These are phyloP conservation scores for Diaporthe ampelina DNA, from an alignment of 2,329 filamentous ascomycete species.

Conservation along the genomic window DNA sequence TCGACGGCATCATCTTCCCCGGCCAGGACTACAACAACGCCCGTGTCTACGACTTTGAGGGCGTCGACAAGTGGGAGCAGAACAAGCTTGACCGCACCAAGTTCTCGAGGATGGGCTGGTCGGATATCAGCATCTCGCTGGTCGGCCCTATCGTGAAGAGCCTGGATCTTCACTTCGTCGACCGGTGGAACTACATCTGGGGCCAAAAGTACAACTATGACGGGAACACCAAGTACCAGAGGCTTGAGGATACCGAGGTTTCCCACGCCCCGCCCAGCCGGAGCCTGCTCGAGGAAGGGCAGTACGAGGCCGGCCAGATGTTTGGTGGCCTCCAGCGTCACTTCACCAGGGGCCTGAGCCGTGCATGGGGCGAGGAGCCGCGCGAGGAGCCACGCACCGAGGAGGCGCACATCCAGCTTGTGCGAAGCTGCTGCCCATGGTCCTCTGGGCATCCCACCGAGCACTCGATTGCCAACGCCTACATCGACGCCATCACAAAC, in stretches of 20 bases:
- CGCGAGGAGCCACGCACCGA: slow-evolving; percentile 40
- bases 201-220: slow-evolving; percentile 79
- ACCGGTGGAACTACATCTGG: slow-evolving; percentile 94
- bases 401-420: slow-evolving; percentile 61
- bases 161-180: slow-evolving; percentile 82
- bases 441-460: slow-evolving; percentile 66
- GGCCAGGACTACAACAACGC: slow-evolving; percentile 97
- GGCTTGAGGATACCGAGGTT: slow-evolving; percentile 43
- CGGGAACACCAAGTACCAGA: slow-evolving; percentile 65
- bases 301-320: slow-evolving; percentile 43
- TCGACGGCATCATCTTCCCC: slow-evolving; percentile 84
- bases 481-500: slow-evolving; percentile 78
- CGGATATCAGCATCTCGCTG: slow-evolving; percentile 84
- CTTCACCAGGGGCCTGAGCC: slow-evolving; percentile 55
- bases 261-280: slow-evolving; percentile 45
- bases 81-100: slow-evolving; percentile 88
- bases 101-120: slow-evolving; percentile 92
- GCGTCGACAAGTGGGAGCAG: slow-evolving; percentile 83
- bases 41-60: slow-evolving; percentile 83
- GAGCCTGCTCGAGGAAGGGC: slow-evolving; percentile 45
- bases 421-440: slow-evolving; percentile 62
- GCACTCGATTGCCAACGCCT: slow-evolving; percentile 90
- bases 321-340: slow-evolving; percentile 50
- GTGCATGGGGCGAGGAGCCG: slow-evolving; percentile 51
- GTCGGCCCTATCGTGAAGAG: slow-evolving; percentile 82